Base-by-base conservation (phyloP, 148 eudicot species). In the Nepenthes gracilis region DNA sequence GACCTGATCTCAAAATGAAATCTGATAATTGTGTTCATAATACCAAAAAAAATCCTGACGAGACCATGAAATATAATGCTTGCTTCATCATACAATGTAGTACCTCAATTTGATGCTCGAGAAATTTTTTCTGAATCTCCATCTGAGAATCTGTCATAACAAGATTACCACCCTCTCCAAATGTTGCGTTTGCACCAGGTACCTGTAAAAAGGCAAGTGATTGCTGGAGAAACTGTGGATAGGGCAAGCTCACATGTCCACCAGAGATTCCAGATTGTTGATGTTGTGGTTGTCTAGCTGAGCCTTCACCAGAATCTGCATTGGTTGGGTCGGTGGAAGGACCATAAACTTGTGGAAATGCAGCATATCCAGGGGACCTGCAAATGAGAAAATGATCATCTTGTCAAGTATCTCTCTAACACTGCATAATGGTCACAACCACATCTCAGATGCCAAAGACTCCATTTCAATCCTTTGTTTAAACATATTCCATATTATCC, bases 41-140 rank as follows among this genome's bases (percentile, higher is more conserved):
- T 40, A 40, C 4, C 8, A 40, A 40, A 40, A 8, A 40, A 40
- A 40, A 40, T 40, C 45, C 45, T 40, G 4, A 40, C 8, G 4
- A 8, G 0, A 40, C 45, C 45, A 3, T 40, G 45, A 40, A 8
- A 3, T 4, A 5, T 6, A 34, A 55, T 15, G 58, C 37, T 6
- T 15, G 8, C 4, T 55, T 9, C 33, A 12, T 15, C 33, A 60
- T 60, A 37, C 48, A 36, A 33, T 12, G 33, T 43, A 33, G 15
- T 77, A 93, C 99, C 99, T 88, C 87, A 70, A 86, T 84, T 65
- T 82, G 89, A 43, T 75, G 77, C 73, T 84, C 79, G 63, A 93
- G 59, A 36, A 78, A 47, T 60, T 74, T 73, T 67, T 75, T 78
- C 54, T 79, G 85, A 5, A 64, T 64, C 53, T 85, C 77, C 53